Base-by-base conservation (phyloP, 768 basidiomycete species). In the Fomitopsis serialis region DNA sequence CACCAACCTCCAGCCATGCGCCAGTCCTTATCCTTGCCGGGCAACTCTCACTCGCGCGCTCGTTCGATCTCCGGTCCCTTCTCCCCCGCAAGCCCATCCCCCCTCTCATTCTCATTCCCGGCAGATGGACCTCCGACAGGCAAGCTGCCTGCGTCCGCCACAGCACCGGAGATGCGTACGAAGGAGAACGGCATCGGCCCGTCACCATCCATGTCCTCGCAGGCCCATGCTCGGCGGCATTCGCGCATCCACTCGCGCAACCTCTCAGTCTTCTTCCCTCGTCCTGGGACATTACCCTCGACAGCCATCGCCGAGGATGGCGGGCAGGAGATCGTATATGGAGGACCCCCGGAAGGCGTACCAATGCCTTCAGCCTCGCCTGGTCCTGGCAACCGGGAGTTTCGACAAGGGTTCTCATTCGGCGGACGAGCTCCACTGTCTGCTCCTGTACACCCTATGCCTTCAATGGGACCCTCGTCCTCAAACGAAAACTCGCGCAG, bases 201-300 rank as follows among this genome's bases (percentile, higher is more conserved):
- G 24, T 58, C 58, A 10, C 48, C 52, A 8, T 55, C 62, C 15
- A 25, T 54, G 8, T 58, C 66, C 0, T 47, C 68, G 60, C 67
- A 58, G 52, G 66, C 55, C 36, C 66, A 74, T 42, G 43, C 63
- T 9, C 65, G 75, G 43, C 61, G 76, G 42, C 91, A 93, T 67
- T 70, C 81, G 3, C 79, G 91, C 2, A 74, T 96, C 17, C 93
- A 97, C 64, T 94, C 93, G 0, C 82, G 93, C 44, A 98, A 98
- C 63, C 74, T 97, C 2, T 95, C 92, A 1, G 75, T 96, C 17
- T 96, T 87, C 77, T 97, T 97, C 61, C 94, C 94, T 15, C 80
- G 84, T 32, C 89, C 90, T 0, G 89, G 87, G 2, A 73, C 80
- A 2, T 62, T 80, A 1, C 79, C 83, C 0, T 71, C 78, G 0